These are phyloP conservation scores for Coleophoma cylindrospora DNA, from an alignment of 2,329 filamentous ascomycete species.

Conservation along the genomic window DNA sequence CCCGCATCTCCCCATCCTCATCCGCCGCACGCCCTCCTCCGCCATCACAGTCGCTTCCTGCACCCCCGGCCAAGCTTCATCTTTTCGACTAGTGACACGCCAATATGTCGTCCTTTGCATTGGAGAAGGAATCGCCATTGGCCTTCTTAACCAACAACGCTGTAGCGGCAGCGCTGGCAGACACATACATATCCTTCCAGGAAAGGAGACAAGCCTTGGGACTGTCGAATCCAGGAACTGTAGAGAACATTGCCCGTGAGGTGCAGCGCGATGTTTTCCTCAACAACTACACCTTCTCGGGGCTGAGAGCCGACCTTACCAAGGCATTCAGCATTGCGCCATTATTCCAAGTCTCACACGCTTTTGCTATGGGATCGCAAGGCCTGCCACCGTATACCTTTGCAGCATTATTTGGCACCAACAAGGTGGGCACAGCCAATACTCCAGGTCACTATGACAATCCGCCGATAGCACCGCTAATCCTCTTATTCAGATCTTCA, in stretches of 20 bases:
- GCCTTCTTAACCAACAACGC: constrained; percentile 72
- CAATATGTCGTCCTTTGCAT: constrained; percentile 22
- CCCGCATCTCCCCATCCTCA: background rate
- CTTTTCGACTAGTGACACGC: constrained; percentile 1
- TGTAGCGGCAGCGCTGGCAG: constrained; percentile 61
- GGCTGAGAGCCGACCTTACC: constrained; percentile 91
- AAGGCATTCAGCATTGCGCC: constrained; percentile 93
- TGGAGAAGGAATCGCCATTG: constrained; percentile 42
- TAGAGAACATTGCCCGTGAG: constrained; percentile 86
- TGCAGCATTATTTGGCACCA: constrained; percentile 87
- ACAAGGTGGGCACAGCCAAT: constrained; percentile 48
- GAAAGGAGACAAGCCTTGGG: constrained; percentile 84
- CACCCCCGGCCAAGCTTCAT: background rate
- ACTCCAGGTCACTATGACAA: too few relatives aligned
- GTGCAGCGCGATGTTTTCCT: constrained; percentile 95
- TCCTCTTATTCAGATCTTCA: constrained; percentile 65
- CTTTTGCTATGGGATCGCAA: constrained; percentile 88
- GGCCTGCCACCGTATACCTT: constrained; percentile 92
- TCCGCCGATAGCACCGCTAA: too few relatives aligned
- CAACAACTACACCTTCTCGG: constrained; percentile 95
- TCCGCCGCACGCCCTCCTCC: background rate
- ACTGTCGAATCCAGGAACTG: constrained; percentile 84
- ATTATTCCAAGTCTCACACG: constrained; percentile 95
- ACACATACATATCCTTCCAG: constrained; percentile 77
- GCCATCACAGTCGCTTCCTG: background rate